Base-by-base conservation (phyloP, 768 basidiomycete genomes). In the Trametes villosa region DNA sequence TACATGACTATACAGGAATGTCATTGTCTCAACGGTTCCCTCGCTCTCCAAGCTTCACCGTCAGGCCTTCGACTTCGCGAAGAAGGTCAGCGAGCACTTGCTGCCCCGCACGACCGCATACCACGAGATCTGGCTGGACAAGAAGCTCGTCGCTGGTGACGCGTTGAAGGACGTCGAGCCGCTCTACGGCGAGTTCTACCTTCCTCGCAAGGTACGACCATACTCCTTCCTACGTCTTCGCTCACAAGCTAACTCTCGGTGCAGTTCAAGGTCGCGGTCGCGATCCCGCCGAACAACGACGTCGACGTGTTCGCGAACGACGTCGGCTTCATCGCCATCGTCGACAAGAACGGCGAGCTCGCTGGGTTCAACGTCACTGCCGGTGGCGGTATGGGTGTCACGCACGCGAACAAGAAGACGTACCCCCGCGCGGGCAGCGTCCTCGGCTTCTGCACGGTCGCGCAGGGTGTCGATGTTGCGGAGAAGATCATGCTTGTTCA, bases 301-400 rank as follows among this genome's bases (percentile, higher is more conserved):
- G 91, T 96, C 33, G 97, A 99, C 70, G 83, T 98, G 46, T 98
- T 94, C 76, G 87, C 94, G 34, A 95, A 96, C 69, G 97, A 99
- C 73, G 79, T 98, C 15, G 97, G 97, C 8, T 97, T 95, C 81
- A 98, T 98, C 65, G 96, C 95, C 36, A 93, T 98, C 66, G 84
- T 92, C 29, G 84, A 87, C 65, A 77, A 84, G 59, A 74, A 86
- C 24, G 92, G 93, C 51, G 82, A 90, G 63, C 78, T 99, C 20
- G 81, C 82, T 53, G 97, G 97, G 42, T 99, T 97, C 83, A 97
- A 99, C 71, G 95, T 99, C 53, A 76, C 88, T 17, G 80, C 93
- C 44, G 97, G 97, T 57, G 97, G 97, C 67, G 97, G 97, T 49
- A 99, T 99, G 97, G 97, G 97, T 74, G 97, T 98, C 44, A 98